Base-by-base conservation (phyloP, 2,329 filamentous ascomycete genomes). In the Arthrobotrys sphaeroides region DNA sequence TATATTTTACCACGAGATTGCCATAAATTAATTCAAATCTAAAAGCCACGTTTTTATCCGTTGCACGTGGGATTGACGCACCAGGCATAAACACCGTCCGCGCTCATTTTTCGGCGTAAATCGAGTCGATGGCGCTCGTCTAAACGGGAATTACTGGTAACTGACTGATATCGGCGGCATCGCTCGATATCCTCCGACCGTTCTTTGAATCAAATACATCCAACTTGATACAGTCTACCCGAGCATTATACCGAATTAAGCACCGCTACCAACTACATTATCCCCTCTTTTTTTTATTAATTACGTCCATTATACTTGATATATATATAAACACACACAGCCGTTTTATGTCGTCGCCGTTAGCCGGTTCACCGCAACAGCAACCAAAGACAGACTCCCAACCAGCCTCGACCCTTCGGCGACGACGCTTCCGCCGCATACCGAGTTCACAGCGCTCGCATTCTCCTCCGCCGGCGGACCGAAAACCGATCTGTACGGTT, bases 371-470 rank as follows among this genome's bases (percentile, higher is more conserved):
- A 31, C 20, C n/a, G 5, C 24, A 33, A 22, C 38, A 47, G 26
- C 40, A 33, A 47, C 26, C 43, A 9, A 6, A 16, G 22, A 22
- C 33, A 31, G 69, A 61, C 10, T n/a, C n/a, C 31, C 22, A 16
- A 65, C 45, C 33, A 31, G 49, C 36, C 40, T n/a, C 16, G n/a
- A n/a, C n/a, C n/a, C n/a, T n/a, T n/a, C n/a, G n/a, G n/a, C 60
- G 59, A 22, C 26, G 42, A 9, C 61, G 62, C 26, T 74, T 62
- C 55, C 61, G 45, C 16, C 70, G 55, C 38, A 49, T 67, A 28
- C 47, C 70, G 3, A 64, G 38, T 18, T 74, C 70, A 6, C 70
- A 68, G 28, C 61, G 70, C 3, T 74, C 70, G 5, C 24, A 62
- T 22, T 74, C 70, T 3, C 70, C 70, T 2, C 61, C 70, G 4